These are phyloP conservation scores for Plectranthus barbatus DNA, from an alignment of 257 asterid genomes.

Conservation along the genomic window DNA sequence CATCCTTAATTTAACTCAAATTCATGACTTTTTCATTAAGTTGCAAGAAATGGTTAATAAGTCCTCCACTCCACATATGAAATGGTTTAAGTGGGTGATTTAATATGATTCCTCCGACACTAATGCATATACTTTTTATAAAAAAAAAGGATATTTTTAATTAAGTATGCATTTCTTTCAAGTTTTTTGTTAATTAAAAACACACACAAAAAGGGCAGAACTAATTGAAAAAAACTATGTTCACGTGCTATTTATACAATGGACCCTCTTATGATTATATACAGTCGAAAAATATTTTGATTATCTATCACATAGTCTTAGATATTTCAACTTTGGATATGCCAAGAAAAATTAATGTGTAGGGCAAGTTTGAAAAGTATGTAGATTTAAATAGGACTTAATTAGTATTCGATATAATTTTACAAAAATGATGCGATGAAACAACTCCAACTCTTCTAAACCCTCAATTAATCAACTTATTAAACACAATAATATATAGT, in stretches of 20 bases:
- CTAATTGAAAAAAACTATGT: neutral
- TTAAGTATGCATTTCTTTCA: too few relatives aligned
- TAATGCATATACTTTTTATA: too few relatives aligned
- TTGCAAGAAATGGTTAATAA: conserved; percentile 11
- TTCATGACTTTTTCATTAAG: too few relatives aligned
- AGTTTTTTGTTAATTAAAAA: too few relatives aligned
- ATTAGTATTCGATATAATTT: too few relatives aligned
- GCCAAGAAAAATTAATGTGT: conserved; percentile 27
- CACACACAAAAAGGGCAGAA: too few relatives aligned
- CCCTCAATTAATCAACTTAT: too few relatives aligned
- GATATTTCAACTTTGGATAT: conserved; percentile 28
- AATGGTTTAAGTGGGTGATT: conserved; percentile 9
- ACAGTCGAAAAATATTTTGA: neutral
- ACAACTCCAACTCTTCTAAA: neutral
- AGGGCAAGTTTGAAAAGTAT: conserved; percentile 17
- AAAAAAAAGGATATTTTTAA: too few relatives aligned
- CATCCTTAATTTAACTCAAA: too few relatives aligned
- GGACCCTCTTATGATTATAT: neutral
- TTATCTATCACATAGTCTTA: conserved; percentile 7
- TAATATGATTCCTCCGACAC: too few relatives aligned
- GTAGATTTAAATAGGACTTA: conserved; percentile 10
- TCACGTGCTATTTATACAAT: conserved; percentile 7
- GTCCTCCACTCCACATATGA: neutral
- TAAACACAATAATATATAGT: too few relatives aligned
- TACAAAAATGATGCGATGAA: too few relatives aligned